Base-by-base conservation (phyloP, 164 flowering plant genomes). In the Sedum album region DNA sequence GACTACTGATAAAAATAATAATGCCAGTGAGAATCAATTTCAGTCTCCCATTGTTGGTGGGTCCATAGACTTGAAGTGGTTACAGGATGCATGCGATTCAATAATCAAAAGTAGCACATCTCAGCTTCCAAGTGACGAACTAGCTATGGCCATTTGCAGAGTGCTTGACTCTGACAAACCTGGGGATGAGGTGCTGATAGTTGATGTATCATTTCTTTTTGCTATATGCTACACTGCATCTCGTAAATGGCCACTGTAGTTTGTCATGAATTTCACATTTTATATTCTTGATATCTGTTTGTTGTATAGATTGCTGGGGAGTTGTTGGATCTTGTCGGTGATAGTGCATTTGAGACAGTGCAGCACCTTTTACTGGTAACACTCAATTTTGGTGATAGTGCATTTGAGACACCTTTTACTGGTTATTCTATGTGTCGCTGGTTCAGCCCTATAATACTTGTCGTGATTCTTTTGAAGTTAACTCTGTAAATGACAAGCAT, bases 141-240 rank as follows among this genome's bases (percentile, higher is more conserved):
- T 95, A 42, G 97, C 99, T 66, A 83, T 90, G 94, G 85, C 99
- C 53, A 89, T 95, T 69, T 92, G 97, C 72, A 86, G 88, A 62
- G 89, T 95, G 46, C 96, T 95, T 74, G 84, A 85, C 74, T 88
- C 99, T 33, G 91, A 85, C 51, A 95, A 92, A 76, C 86, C 92
- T 70, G 96, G 97, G 2, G 97, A 95, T 67, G 97, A 88, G 97
- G 99, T 95, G 84, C 36, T 44, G 62, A 57, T 21, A 35, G 69
- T 17, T 71, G 46, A n/a, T 0, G n/a, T 1, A 41, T 48, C 36
- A 36, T 53, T 13, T 17, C 49, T 20, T 14, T 44, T 15, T 44
- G 18, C 1, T 11, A 41, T 60, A 31, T 48, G 60, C 21, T 28
- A 10, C 42, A 35, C 68, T 38, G 31, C 46, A 15, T 28, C 23